Evolutionary conservation across 2,329 filamentous ascomycete genomes (phyloP).

Genomic region (Talaromyces sp.): DNA sequence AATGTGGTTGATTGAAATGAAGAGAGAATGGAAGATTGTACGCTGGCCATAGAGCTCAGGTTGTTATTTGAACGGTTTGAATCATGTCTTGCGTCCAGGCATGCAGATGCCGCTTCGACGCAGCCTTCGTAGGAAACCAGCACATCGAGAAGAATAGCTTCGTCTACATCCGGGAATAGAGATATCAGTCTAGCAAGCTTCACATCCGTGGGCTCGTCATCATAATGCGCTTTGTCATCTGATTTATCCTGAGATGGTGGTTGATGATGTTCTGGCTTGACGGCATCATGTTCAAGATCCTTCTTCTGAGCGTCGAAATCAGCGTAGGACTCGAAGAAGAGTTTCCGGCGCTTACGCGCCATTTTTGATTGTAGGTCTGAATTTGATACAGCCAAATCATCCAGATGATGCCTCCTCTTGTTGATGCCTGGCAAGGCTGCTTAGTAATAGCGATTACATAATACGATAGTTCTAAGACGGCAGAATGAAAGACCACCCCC

Average conservation of each 20-base stretch:
- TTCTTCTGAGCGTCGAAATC: background rate
- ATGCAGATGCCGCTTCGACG: constrained; percentile 59
- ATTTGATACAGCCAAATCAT: too few relatives aligned
- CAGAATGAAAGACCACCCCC: background rate
- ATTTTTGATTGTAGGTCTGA: too few relatives aligned
- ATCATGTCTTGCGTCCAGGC: constrained; percentile 39
- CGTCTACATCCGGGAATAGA: constrained; percentile 59
- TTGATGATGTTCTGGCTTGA: background rate
- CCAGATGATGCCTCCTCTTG: background rate
- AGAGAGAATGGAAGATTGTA: constrained; percentile 60
- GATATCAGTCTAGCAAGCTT: constrained; percentile 83
- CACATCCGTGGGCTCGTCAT: constrained; percentile 78
- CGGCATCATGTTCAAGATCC: background rate
- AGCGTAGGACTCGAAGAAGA: constrained; percentile 12
- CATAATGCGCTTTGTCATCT: constrained; percentile 20
- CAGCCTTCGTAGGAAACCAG: constrained; percentile 73
- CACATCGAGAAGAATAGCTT: constrained; percentile 68
- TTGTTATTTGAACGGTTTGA: background rate
- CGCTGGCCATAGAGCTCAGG: constrained; percentile 37
- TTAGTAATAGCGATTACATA: constrained; percentile 8
- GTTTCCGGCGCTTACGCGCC: constrained; percentile 5
- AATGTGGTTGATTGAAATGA: constrained; percentile 45
- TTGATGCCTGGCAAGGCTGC: background rate
- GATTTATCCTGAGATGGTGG: background rate
- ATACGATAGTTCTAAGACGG: background rate